Conservation (phyloP, 805 yeast genomes). For the Metschnikowia lochheadii region DNA sequence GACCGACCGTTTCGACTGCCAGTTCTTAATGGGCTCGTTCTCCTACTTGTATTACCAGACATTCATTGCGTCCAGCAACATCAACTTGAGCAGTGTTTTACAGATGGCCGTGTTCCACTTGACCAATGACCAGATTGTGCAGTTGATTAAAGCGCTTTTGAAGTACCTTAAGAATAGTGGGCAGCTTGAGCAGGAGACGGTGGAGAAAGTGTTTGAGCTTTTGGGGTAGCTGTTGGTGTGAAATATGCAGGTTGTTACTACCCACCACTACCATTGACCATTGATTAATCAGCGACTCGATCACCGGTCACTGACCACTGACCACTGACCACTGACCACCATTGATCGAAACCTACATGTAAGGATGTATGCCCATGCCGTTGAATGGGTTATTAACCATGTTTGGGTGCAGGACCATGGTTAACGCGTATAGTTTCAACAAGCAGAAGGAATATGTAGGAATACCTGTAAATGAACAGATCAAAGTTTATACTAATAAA, state of each 20-base stretch:
- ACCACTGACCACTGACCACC: too few relatives aligned
- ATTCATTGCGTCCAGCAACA: slow-evolving; percentile 69
- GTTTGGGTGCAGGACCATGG: too few relatives aligned
- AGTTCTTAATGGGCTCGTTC: slow-evolving; percentile 95
- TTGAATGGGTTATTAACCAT: too few relatives aligned
- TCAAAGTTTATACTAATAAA: too few relatives aligned
- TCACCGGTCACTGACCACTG: too few relatives aligned
- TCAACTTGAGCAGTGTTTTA: slow-evolving; percentile 68
- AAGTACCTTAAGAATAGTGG: slow-evolving; percentile 44
- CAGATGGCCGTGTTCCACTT: slow-evolving; percentile 74
- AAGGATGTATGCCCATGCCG: too few relatives aligned
- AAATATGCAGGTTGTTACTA: neutral
- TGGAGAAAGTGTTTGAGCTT: slow-evolving; percentile 26
- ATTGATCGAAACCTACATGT: too few relatives aligned
- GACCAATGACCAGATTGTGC: slow-evolving; percentile 58
- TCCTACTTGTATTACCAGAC: slow-evolving; percentile 90
- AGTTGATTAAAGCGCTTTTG: slow-evolving; percentile 56
- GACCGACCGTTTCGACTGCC: slow-evolving; percentile 97
- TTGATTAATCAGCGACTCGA: too few relatives aligned
- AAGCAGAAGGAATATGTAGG: too few relatives aligned
- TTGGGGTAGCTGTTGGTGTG: slow-evolving; percentile 19
- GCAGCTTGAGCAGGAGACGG: slow-evolving; percentile 25
- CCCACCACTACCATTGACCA: too few relatives aligned
- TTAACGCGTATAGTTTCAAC: too few relatives aligned
- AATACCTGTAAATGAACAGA: too few relatives aligned